Base-by-base conservation (phyloP, 305 asterid species). In the Euphrasia arctica region DNA sequence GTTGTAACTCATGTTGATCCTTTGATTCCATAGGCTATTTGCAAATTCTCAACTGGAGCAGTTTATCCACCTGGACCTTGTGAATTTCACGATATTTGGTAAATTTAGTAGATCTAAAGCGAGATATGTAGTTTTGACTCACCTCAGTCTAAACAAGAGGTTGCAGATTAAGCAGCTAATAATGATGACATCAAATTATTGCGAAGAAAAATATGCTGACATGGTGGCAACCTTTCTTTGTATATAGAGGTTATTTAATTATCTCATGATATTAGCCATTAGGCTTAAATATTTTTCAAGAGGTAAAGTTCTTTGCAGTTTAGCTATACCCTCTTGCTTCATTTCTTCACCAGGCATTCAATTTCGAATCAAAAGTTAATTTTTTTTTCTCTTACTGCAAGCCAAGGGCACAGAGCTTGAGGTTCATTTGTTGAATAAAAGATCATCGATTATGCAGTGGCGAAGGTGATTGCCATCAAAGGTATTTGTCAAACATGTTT, bases 21-120 rank as follows among this genome's bases (percentile, higher is more conserved):
- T 73, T 71, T 69, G 60, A 56, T 58, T 69, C 41, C 9, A 67
- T 68, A 92, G 95, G 88, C 72, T 92, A 73, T 80, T 89, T 65
- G 81, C 88, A 42, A 75, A 84, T 74, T 74, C 88, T 34, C 76
- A 77, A 57, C 77, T 90, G 39, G 89, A 86, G 81, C 81, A 81
- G 68, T 88, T 90, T 78, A 82, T 90, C 81, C 87, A 82, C 79
- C 68, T 84, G 91, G 92, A 87, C 77, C 66, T 87, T 92, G 96
- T 88, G 74, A 78, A 91, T 74, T 71, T 60, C 32, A 8, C 54
- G 36, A 54, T 56, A 11, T 58, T 36, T 57, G 65, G 18, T 71
- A 55, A 8, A 36, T 65, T 13, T 9, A 57, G 15, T n/a, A 41
- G 9, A 39, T 60, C 34, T 22, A 62, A 29, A 50, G 1, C 25